Evolutionary conservation across 176 grass and related monocot genomes (phyloP).

Genomic region (Aegilops umbellulata): DNA sequence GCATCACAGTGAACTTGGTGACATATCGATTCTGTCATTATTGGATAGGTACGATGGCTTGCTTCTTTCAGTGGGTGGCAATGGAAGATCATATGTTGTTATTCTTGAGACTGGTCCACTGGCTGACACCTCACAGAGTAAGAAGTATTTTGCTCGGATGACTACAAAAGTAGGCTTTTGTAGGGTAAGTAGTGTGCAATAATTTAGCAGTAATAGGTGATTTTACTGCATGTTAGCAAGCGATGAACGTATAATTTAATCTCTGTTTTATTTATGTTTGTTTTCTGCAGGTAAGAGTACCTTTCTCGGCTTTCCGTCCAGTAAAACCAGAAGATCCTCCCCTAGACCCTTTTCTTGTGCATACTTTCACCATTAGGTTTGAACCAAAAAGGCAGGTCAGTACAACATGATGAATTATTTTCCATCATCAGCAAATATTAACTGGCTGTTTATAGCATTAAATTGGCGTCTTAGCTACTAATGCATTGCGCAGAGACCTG

Average conservation of each 20-base stretch:
- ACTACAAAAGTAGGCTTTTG: constrained; percentile 96
- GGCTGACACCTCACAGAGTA: constrained; percentile 92
- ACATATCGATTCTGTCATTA: constrained; percentile 10
- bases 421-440: background rate
- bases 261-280: background rate
- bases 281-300: constrained; percentile 77
- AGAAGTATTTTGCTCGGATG: constrained; percentile 88
- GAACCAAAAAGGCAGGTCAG: constrained; percentile 94
- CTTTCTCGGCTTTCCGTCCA: constrained; percentile 96
- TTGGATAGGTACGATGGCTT: constrained; percentile 84
- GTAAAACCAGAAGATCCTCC: constrained; percentile 93
- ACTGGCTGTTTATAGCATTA: background rate
- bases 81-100: constrained; percentile 91
- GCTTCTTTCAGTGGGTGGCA: constrained; percentile 91
- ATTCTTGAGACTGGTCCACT: constrained; percentile 96
- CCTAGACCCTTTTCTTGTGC: constrained; percentile 98
- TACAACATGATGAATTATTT: constrained; percentile 7
- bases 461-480: constrained; percentile 23
- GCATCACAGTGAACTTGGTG: constrained; percentile 13
- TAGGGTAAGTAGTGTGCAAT: constrained; percentile 62
- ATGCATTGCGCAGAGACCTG: constrained; percentile 67
- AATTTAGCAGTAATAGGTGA: constrained; percentile 18
- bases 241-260: background rate
- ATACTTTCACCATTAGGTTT: constrained; percentile 97
- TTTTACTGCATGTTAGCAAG: constrained; percentile 9